Evolutionary conservation across 495 filamentous ascomycete species (phyloP).

Genomic region (Evansstolkia leycettana): DNA sequence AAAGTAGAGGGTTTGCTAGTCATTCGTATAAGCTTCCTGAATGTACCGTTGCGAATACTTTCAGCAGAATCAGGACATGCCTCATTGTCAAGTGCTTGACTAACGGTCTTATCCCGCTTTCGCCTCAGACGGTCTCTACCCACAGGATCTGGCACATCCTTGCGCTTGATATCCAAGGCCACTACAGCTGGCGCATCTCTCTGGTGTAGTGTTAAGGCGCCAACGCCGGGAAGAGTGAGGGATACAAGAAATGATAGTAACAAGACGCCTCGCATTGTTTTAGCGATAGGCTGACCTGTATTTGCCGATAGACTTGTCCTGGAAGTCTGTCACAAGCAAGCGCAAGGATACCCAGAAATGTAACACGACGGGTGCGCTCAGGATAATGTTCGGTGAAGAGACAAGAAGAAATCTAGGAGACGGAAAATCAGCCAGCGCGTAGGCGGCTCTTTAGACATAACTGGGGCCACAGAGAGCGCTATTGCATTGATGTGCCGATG

Average conservation of each 20-base stretch:
- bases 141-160: not conserved
- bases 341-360: slow-evolving; percentile 18
- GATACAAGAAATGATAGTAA: not conserved
- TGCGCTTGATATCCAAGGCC: not conserved
- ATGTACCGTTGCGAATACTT: not conserved
- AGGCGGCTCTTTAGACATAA: too few relatives aligned
- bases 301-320: too few relatives aligned
- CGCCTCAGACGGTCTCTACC: not conserved
- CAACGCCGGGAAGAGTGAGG: not conserved
- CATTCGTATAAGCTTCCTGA: not conserved
- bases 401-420: not conserved
- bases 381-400: slow-evolving; percentile 1
- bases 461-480: too few relatives aligned
- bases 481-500: too few relatives aligned
- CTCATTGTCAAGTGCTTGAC: slow-evolving; percentile 28
- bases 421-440: not conserved
- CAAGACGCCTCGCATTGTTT: too few relatives aligned
- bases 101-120: not conserved
- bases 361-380: slow-evolving; percentile 5
- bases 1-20: slow-evolving; percentile 47
- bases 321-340: too few relatives aligned
- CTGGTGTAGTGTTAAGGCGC: not conserved
- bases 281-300: too few relatives aligned
- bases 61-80: slow-evolving; percentile 9
- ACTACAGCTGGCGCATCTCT: not conserved